Conservation (phyloP, 352 stramenopile species). For the Phytophthora multivora region DNA sequence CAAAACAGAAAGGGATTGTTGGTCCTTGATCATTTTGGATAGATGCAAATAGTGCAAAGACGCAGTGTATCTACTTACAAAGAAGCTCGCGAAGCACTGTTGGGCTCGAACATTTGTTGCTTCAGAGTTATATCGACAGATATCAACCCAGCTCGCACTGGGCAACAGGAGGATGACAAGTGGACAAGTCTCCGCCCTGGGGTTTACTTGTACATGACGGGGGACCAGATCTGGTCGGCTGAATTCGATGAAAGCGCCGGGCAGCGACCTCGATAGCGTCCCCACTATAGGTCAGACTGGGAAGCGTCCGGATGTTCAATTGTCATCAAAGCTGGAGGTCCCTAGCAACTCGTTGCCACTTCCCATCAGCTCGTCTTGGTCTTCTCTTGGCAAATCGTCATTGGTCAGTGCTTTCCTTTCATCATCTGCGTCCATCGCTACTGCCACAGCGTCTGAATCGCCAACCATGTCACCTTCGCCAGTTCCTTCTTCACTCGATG, state of each 20-base stretch:
- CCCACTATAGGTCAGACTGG: slow-evolving; percentile 6
- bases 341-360: slow-evolving; percentile 76
- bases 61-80: slow-evolving; percentile 31
- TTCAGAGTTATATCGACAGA: slow-evolving; percentile 29
- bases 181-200: slow-evolving; percentile 23
- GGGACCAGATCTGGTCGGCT: slow-evolving; percentile 13
- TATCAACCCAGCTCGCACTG: slow-evolving; percentile 14
- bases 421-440: slow-evolving; percentile 45
- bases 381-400: slow-evolving; percentile 45
- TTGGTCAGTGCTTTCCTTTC: slow-evolving; percentile 20
- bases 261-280: not conserved
- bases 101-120: slow-evolving; percentile 12
- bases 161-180: slow-evolving; percentile 14
- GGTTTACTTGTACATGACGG: slow-evolving; percentile 36
- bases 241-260: slow-evolving; percentile 12
- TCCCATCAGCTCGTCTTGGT: slow-evolving; percentile 77
- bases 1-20: not conserved
- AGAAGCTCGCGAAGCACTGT: slow-evolving; percentile 1
- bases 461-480: slow-evolving; percentile 36
- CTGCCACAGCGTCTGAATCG: slow-evolving; percentile 22
- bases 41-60: slow-evolving; percentile 24
- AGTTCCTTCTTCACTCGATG: slow-evolving; percentile 55
- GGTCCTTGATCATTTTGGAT: slow-evolving; percentile 2
- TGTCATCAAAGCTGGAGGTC: slow-evolving; percentile 64
- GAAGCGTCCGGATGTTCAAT: slow-evolving; percentile 26